phyloP scores from a whole-genome alignment of 306 rosid genomes.

The Malus fusca region DNA sequence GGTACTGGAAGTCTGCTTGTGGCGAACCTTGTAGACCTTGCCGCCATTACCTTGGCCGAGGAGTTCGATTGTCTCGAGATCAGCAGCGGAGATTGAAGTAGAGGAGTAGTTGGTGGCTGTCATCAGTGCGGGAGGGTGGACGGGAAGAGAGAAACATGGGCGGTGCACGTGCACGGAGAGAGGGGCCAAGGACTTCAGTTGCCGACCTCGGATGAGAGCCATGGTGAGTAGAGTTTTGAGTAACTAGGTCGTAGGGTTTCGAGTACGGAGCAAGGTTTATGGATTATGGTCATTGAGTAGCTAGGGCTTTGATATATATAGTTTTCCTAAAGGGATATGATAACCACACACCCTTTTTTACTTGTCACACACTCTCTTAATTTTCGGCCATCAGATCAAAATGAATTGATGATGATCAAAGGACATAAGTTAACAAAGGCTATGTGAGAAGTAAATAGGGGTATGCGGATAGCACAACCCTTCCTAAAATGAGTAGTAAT shows the following conservation, averaged over 20 bases:
- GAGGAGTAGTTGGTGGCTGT: neutral
- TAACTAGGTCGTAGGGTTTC: neutral
- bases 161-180: constrained; percentile 22
- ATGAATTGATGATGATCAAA: too few species aligned
- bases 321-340: too few species aligned
- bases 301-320: neutral
- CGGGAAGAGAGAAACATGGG: constrained; percentile 21
- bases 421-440: too few species aligned
- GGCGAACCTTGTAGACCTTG: constrained; percentile 83
- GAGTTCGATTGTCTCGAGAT: constrained; percentile 55
- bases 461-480: too few species aligned
- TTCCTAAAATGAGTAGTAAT: neutral
- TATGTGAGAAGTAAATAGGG: too few species aligned
- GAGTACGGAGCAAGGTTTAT: neutral
- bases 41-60: constrained; percentile 88
- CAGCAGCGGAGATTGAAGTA: constrained; percentile 22
- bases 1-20: constrained; percentile 34
- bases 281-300: too few species aligned
- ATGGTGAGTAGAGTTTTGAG: neutral
- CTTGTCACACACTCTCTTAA: too few species aligned
- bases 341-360: too few species aligned
- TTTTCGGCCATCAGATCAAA: too few species aligned
- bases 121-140: constrained; percentile 1
- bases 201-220: neutral
- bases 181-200: constrained; percentile 17